Evolutionary conservation across 192 early-diverging fungal species (phyloP).

Genomic region (Coemansia sp.): DNA sequence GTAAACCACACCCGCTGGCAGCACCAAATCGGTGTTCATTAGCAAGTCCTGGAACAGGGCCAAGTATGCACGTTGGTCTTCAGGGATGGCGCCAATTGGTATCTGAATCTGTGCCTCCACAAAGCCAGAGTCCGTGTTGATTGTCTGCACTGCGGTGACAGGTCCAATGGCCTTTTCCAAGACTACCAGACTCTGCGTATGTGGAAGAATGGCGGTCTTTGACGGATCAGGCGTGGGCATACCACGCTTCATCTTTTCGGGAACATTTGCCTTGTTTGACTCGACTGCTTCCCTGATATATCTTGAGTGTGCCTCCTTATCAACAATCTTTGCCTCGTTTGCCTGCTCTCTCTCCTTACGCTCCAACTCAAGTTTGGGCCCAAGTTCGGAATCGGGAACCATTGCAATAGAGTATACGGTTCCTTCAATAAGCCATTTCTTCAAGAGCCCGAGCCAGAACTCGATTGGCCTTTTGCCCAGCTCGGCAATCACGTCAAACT

Average conservation of each 20-base stretch:
- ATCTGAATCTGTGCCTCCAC: constrained; percentile 61
- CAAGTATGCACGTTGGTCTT: constrained; percentile 66
- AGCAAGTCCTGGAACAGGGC: constrained; percentile 76
- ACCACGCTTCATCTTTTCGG: constrained; percentile 52
- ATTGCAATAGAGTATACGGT: constrained; percentile 29
- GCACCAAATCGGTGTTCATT: constrained; percentile 58
- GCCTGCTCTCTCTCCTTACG: constrained; percentile 25
- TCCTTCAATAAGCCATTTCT: constrained; percentile 42
- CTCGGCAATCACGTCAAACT: constrained; percentile 38
- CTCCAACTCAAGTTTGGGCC: constrained; percentile 25
- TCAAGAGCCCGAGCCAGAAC: constrained; percentile 45
- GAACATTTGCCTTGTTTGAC: constrained; percentile 42
- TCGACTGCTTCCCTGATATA: constrained; percentile 54
- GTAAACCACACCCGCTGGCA: constrained; percentile 51
- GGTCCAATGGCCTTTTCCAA: constrained; percentile 32
- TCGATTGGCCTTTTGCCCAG: constrained; percentile 24
- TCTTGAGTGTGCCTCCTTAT: constrained; percentile 40
- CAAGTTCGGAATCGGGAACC: constrained; percentile 28
- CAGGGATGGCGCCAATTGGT: constrained; percentile 56
- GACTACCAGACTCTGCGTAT: constrained; percentile 7
- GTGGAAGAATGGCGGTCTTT: constrained; percentile 18
- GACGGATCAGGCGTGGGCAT: constrained; percentile 58
- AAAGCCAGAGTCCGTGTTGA: constrained; percentile 70
- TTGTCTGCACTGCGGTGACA: constrained; percentile 59
- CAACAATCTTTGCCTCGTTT: constrained; percentile 25